phyloP scores from a whole-genome alignment of 495 filamentous ascomycete species.

The Bacidia gigantensis region DNA sequence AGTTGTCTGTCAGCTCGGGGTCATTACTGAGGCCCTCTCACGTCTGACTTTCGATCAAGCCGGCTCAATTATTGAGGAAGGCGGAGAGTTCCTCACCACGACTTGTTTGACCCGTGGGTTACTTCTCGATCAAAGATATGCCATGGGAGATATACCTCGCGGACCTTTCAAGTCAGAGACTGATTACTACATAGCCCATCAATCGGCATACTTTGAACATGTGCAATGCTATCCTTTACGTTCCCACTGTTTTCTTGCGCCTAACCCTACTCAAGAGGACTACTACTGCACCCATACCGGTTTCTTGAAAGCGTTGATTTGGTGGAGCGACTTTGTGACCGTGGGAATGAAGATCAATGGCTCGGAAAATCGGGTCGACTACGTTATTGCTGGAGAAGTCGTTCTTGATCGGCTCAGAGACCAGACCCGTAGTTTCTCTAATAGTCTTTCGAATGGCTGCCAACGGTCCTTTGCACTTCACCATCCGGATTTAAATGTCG shows the following conservation, averaged over 20 bases:
- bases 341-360: conserved; percentile 21
- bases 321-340: conserved; percentile 18
- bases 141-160: background rate
- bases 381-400: conserved; percentile 20
- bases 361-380: conserved; percentile 22
- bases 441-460: conserved; percentile 14
- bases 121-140: background rate
- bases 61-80: background rate
- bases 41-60: background rate
- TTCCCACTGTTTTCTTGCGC: background rate
- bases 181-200: background rate
- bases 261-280: background rate
- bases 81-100: background rate
- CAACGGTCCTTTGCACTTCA: conserved; percentile 10
- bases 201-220: background rate
- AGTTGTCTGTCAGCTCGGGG: background rate
- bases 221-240: background rate
- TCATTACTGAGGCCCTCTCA: background rate
- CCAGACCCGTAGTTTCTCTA: background rate
- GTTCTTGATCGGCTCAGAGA: conserved; percentile 12
- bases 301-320: background rate
- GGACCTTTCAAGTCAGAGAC: background rate
- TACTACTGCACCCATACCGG: background rate
- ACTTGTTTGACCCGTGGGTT: background rate
- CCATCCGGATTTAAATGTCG: conserved; percentile 12